Percentiles rank a stretch among this genome's conserved stretches.
phyloP scores from a whole-genome alignment of 108 stramenopile genomes.

The Nitzschia sp. region DNA sequence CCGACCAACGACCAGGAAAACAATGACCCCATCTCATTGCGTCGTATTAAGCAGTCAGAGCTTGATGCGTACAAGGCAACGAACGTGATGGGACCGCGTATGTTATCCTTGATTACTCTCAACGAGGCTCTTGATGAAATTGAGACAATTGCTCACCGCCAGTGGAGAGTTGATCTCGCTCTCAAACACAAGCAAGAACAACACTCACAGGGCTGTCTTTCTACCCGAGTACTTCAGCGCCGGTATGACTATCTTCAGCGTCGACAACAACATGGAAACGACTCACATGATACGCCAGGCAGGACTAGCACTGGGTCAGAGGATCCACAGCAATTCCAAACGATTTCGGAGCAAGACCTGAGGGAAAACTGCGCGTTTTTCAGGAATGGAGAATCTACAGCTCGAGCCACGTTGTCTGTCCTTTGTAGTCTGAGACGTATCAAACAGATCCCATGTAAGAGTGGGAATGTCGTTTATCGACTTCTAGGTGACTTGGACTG shows the following conservation, averaged over 20 bases:
- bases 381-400: slow-evolving; percentile 54
- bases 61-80: background rate
- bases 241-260: slow-evolving; percentile 24
- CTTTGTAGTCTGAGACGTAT: slow-evolving; percentile 45
- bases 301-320: background rate
- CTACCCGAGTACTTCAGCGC: slow-evolving; percentile 24
- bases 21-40: slow-evolving; percentile 11
- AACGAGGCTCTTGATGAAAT: slow-evolving; percentile 54
- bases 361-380: slow-evolving; percentile 58
- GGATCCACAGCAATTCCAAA: slow-evolving; percentile 13
- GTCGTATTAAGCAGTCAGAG: slow-evolving; percentile 4
- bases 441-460: slow-evolving; percentile 43
- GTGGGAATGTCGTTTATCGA: slow-evolving; percentile 37
- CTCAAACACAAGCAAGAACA: slow-evolving; percentile 5
- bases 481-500: background rate
- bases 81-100: slow-evolving; percentile 7
- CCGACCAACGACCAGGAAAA: background rate
- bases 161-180: background rate
- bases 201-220: slow-evolving; percentile 13
- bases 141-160: slow-evolving; percentile 22
- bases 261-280: slow-evolving; percentile 7
- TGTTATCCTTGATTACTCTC: slow-evolving; percentile 24
- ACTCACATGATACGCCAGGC: background rate
- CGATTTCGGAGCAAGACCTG: slow-evolving; percentile 51
- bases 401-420: slow-evolving; percentile 40